Conservation (phyloP, 257 asterid species). For the Solanum bulbocastanum region DNA sequence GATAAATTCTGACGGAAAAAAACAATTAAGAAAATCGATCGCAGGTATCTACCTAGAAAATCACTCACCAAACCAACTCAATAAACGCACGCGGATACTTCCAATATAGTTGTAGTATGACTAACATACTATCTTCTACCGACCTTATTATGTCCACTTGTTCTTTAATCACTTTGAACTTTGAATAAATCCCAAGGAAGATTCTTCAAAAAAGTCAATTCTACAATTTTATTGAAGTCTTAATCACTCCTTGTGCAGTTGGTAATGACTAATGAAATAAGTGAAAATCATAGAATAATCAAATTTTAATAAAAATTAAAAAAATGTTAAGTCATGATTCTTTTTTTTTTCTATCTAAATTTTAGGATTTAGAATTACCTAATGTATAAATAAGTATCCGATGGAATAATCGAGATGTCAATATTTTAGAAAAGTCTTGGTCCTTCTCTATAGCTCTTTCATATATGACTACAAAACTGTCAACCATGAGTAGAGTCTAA, state of each 20-base stretch:
- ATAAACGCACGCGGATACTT: neutral
- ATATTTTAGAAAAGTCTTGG: neutral
- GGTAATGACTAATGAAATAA: neutral
- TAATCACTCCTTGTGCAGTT: neutral
- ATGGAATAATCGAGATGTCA: neutral
- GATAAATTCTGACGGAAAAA: neutral
- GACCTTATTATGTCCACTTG: neutral
- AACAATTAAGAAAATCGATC: rapidly evolving
- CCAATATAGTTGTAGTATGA: neutral
- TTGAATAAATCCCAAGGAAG: neutral
- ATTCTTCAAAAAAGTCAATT: neutral
- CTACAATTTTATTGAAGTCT: neutral
- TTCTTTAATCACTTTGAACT: neutral
- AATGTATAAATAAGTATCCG: too few relatives aligned
- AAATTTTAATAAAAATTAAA: too few relatives aligned
- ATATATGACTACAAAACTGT: neutral
- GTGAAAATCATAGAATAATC: neutral
- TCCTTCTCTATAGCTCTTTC: neutral
- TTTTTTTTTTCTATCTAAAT: neutral
- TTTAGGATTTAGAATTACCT: neutral
- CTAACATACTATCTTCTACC: neutral
- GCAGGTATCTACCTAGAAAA: too few relatives aligned
- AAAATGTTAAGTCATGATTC: neutral
- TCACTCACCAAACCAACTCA: neutral
- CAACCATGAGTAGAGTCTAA: neutral